Percentiles rank a stretch among this genome's conserved stretches.
These are phyloP conservation scores for Friedmanniomyces simplex DNA, from an alignment of 495 filamentous ascomycete species.

Conservation along the genomic window DNA sequence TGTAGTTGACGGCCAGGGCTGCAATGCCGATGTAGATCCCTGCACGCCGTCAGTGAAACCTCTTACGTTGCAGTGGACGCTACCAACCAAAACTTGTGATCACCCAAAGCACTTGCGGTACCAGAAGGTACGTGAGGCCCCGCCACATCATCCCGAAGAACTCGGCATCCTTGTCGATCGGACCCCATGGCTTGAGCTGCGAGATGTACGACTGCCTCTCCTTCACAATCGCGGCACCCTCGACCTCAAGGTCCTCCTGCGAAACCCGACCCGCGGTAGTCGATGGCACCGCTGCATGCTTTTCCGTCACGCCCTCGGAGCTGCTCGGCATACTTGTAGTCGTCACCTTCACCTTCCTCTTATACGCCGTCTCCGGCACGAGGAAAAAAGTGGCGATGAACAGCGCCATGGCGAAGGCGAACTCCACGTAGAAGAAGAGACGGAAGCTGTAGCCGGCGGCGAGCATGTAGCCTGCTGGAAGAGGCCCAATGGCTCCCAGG, in stretches of 20 bases:
- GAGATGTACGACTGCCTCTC: conserved; percentile 17
- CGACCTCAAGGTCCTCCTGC: conserved; percentile 3
- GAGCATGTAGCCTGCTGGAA: conserved; percentile 56
- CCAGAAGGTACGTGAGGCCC: conserved; percentile 14
- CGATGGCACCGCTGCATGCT: conserved; percentile 16
- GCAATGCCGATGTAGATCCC: conserved; percentile 22
- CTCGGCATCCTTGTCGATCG: conserved; percentile 16
- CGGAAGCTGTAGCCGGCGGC: conserved; percentile 51
- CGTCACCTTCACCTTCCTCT: conserved; percentile 26
- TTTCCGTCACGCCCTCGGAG: neutral
- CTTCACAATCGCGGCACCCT: conserved; percentile 16
- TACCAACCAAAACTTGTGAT: conserved; percentile 10
- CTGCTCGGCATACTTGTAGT: neutral
- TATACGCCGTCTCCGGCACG: conserved; percentile 51
- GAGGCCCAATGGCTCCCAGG: conserved; percentile 46
- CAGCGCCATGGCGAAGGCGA: conserved; percentile 46
- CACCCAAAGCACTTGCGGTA: conserved; percentile 13
- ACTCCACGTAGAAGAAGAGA: conserved; percentile 53
- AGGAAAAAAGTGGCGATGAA: conserved; percentile 50
- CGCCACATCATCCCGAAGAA: conserved; percentile 14
- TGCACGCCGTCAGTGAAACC: neutral
- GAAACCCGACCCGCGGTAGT: conserved; percentile 2
- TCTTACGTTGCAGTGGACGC: neutral
- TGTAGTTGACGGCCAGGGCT: conserved; percentile 21
- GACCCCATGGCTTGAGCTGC: conserved; percentile 23